Evolutionary conservation across 495 filamentous ascomycete species (phyloP).

Genomic region (Podospora sp.): DNA sequence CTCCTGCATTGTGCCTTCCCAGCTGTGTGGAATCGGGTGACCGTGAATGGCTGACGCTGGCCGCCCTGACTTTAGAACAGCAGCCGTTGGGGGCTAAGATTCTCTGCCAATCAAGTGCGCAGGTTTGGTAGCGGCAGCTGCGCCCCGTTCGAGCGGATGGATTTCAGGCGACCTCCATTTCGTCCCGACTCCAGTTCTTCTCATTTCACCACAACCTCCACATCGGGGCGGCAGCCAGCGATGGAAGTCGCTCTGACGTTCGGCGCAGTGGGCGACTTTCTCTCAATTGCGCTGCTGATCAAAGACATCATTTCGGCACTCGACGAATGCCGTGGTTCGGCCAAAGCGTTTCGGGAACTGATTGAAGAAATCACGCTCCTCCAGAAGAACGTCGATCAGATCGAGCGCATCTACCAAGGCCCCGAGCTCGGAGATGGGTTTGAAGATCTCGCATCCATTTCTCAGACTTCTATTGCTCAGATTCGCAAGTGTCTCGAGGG

Average conservation of each 20-base stretch:
- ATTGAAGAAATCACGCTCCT: background rate
- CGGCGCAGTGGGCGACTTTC: constrained; percentile 1
- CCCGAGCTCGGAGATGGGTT: background rate
- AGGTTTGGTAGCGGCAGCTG: too few species aligned
- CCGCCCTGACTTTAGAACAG: too few species aligned
- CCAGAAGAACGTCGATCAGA: background rate
- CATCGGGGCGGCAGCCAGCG: too few species aligned
- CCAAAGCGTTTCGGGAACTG: background rate
- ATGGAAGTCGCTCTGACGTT: background rate
- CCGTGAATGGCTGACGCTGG: too few species aligned
- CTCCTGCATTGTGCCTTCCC: too few species aligned
- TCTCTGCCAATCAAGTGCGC: too few species aligned
- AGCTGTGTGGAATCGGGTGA: too few species aligned
- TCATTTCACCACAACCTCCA: too few species aligned
- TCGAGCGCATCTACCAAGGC: background rate
- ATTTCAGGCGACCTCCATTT: too few species aligned
- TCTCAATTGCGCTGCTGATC: background rate
- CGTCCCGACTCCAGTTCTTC: too few species aligned
- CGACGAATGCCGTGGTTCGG: background rate
- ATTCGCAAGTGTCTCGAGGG: background rate
- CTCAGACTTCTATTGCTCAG: background rate
- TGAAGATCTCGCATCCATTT: background rate
- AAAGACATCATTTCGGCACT: constrained; percentile 1
- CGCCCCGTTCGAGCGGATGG: too few species aligned
- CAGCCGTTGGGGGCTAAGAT: too few species aligned